Percentiles rank a stretch among this genome's conserved stretches.
phyloP scores from a whole-genome alignment of 352 stramenopile species.

The Elongisporangium senticosum region DNA sequence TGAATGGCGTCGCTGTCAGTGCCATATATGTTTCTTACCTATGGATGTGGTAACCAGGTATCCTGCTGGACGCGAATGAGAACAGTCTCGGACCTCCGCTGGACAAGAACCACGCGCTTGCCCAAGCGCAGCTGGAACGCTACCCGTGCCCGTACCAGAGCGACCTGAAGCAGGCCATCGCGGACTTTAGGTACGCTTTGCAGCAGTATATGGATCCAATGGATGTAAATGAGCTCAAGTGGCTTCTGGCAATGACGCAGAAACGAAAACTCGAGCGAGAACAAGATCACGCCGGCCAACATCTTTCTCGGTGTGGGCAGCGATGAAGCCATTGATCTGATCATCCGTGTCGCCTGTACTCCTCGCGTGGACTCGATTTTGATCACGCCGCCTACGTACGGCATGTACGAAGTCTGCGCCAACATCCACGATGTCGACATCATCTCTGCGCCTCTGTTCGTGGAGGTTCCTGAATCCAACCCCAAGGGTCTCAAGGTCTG shows the following conservation, averaged over 20 bases:
- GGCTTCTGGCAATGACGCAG: slow-evolving; percentile 11
- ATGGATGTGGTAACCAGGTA: slow-evolving; percentile 44
- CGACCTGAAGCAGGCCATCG: slow-evolving; percentile 90
- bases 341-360: slow-evolving; percentile 96
- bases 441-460: slow-evolving; percentile 87
- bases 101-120: slow-evolving; percentile 60
- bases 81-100: slow-evolving; percentile 94
- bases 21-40: neutral
- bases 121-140: slow-evolving; percentile 84
- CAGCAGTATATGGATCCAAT: neutral
- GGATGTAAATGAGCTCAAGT: neutral
- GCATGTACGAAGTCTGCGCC: slow-evolving; percentile 99
- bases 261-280: slow-evolving; percentile 37
- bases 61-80: slow-evolving; percentile 98
- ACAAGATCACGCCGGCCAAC: slow-evolving; percentile 82
- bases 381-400: slow-evolving; percentile 97
- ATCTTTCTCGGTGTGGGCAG: slow-evolving; percentile 98
- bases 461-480: slow-evolving; percentile 54
- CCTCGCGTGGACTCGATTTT: slow-evolving; percentile 93
- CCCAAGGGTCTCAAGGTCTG: slow-evolving; percentile 55
- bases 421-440: slow-evolving; percentile 98
- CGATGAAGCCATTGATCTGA: slow-evolving; percentile 97
- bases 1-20: neutral
- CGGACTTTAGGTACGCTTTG: slow-evolving; percentile 55
- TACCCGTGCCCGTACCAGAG: slow-evolving; percentile 96